Evolutionary conservation across 495 filamentous ascomycete genomes (phyloP), one percentile per base, ranked within the genome.

Genomic region (Cercophora scortea): DNA sequence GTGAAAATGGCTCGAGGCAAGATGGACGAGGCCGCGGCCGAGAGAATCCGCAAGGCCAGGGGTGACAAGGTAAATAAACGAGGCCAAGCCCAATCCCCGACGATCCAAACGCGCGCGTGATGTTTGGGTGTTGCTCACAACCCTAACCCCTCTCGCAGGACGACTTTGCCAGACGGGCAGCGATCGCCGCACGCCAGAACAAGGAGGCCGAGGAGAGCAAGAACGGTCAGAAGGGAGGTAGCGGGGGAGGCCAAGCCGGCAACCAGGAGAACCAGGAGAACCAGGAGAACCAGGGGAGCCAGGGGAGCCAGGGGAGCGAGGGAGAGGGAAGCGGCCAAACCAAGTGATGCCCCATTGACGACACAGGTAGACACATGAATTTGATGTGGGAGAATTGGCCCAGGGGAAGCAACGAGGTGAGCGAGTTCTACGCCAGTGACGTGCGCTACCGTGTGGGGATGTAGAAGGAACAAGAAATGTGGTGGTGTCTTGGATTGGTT

Each of bases 21-120:
- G 44, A 75, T 77, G 68, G 70, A 74, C 49, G 67, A 71, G 10
- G 64, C 71, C 13, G 68, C 74, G 7, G 71, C 70, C 5, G 69
- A 65, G 47, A 62, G 76, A 50, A 79, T 79, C 49, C 54, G 62
- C 6, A 67, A 57, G 45, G 60, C 71, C 16, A 68, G 71, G 32
- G 74, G 74, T 15, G 61, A 63, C 34, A 64, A 65, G 42, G 66
- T 73, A 55, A 13, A 38, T 7, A 38, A 38, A 25, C 25, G 25
- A 25, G 25, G 25, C 25, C 25, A 25, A 25, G 25, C 25, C 36
- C 36, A 32, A 39, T 38, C 18, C 12, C 35, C 3, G 32, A 40
- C 49, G 8, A 42, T 18, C 39, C 25, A 2, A 12, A 8, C 8
- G 6, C 13, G 18, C 34, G 6, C 13, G 32, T 15, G 9, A 33